phyloP scores from a whole-genome alignment of 345 rosid species.

The Lenwebbia sp. region DNA sequence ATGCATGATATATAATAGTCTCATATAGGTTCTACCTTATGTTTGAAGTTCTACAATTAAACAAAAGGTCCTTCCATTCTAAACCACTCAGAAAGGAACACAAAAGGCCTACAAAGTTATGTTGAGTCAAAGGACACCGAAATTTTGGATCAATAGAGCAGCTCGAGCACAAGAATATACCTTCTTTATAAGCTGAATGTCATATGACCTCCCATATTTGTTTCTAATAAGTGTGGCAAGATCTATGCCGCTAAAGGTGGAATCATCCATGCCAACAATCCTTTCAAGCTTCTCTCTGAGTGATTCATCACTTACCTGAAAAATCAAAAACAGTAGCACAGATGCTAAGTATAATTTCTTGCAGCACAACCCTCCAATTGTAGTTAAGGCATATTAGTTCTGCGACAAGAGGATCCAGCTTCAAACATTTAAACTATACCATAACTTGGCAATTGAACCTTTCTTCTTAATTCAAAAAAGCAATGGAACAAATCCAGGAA shows the following conservation, averaged over 20 bases:
- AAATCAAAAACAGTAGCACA: background rate
- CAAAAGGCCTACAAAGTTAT: background rate
- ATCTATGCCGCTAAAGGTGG: constrained; percentile 77
- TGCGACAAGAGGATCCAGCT: background rate
- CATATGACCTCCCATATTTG: constrained; percentile 92
- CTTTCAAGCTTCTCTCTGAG: constrained; percentile 79
- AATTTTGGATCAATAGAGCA: background rate
- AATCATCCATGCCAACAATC: constrained; percentile 84
- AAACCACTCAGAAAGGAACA: background rate
- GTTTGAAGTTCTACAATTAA: background rate
- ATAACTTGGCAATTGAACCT: background rate
- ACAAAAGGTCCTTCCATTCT: background rate
- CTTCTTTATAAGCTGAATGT: constrained; percentile 91
- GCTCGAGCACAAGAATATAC: constrained; percentile 11
- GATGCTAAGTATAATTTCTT: background rate
- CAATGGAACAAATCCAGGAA: background rate
- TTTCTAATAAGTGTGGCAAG: constrained; percentile 92
- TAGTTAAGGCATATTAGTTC: background rate
- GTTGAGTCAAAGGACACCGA: background rate
- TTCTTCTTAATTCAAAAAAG: background rate
- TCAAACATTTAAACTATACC: background rate
- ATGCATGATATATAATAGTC: background rate
- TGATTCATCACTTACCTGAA: constrained; percentile 45
- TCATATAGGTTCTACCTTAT: background rate
- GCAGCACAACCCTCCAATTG: background rate